These are phyloP conservation scores for Nepenthes alata DNA, from an alignment of 179 eudicot genomes.

Conservation along the genomic window DNA sequence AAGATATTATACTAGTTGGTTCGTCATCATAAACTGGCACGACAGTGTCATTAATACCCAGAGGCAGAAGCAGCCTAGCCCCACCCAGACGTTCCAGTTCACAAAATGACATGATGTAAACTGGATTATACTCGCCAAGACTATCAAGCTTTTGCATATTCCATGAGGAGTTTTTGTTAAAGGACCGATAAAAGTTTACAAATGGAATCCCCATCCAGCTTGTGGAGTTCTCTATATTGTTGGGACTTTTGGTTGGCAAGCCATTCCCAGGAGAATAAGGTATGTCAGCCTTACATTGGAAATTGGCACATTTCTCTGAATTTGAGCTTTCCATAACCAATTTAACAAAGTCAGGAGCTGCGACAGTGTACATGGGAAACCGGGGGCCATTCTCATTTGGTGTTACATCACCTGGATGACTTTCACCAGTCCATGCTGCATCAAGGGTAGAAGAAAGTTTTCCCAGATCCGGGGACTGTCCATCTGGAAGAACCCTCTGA, in stretches of 20 bases:
- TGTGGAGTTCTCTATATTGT: constrained; percentile 27
- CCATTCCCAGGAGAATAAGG: constrained; percentile 18
- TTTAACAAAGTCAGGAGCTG: constrained; percentile 16
- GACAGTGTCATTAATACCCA: constrained; percentile 41
- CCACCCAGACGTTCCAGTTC: constrained; percentile 53
- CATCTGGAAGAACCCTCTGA: constrained; percentile 43
- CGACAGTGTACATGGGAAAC: constrained; percentile 7
- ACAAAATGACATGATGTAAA: constrained; percentile 46
- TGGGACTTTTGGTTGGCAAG: constrained; percentile 26
- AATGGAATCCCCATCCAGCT: constrained; percentile 56
- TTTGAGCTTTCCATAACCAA: constrained; percentile 13
- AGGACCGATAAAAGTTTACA: constrained; percentile 30
- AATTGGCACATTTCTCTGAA: constrained; percentile 17
- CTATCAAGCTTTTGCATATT: constrained; percentile 39
- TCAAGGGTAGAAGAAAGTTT: constrained; percentile 62
- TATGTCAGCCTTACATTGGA: constrained; percentile 20
- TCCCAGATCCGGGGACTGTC: constrained; percentile 30
- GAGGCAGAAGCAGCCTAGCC: constrained; percentile 57
- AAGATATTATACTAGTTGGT: constrained; percentile 71
- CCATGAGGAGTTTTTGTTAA: constrained; percentile 27
- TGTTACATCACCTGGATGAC: constrained; percentile 17
- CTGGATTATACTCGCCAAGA: constrained; percentile 53
- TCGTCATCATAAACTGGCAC: constrained; percentile 75
- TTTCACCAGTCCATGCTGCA: constrained; percentile 74
- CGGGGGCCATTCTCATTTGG: constrained; percentile 16